phyloP scores from a whole-genome alignment of 805 yeast genomes.

The Blastobotrys mokoenaii region DNA sequence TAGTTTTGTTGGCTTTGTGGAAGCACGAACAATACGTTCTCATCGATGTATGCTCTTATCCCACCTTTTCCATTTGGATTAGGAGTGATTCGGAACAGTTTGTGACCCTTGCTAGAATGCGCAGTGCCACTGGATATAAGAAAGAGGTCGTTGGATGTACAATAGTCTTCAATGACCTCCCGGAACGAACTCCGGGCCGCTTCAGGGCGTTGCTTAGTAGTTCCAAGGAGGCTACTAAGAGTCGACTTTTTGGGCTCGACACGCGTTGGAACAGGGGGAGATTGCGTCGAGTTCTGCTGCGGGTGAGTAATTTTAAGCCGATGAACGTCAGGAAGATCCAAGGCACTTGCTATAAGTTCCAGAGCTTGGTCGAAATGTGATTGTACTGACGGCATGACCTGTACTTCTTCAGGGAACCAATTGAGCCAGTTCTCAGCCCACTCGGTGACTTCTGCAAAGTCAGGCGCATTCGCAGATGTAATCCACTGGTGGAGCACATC shows the following conservation, averaged over 20 bases:
- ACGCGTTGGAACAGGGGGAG: not conserved
- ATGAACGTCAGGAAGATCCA: slow-evolving; percentile 17
- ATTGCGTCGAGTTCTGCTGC: not conserved
- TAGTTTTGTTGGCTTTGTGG: slow-evolving; percentile 24
- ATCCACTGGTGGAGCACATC: slow-evolving; percentile 27
- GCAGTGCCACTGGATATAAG: slow-evolving; percentile 31
- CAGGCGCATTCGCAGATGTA: slow-evolving; percentile 10
- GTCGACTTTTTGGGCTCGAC: no score
- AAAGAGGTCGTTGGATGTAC: slow-evolving; percentile 41
- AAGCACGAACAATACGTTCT: slow-evolving; percentile 56
- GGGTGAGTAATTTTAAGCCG: not conserved
- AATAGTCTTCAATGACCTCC: slow-evolving; percentile 58
- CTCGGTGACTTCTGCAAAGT: slow-evolving; percentile 20
- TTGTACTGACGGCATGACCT: slow-evolving; percentile 8
- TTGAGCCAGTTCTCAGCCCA: slow-evolving; percentile 30
- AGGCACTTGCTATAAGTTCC: slow-evolving; percentile 27
- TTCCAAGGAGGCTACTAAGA: no score
- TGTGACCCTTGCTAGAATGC: slow-evolving; percentile 34
- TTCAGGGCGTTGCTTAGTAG: not conserved
- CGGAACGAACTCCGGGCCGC: slow-evolving; percentile 35
- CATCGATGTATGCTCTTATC: slow-evolving; percentile 42
- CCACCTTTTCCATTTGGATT: slow-evolving; percentile 29
- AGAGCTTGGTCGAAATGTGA: slow-evolving; percentile 20
- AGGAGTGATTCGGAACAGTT: slow-evolving; percentile 36
- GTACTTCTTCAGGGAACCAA: slow-evolving; percentile 18